Evolutionary conservation across 2,329 filamentous ascomycete genomes (phyloP).

Genomic region (Colletotrichum endophyticum): DNA sequence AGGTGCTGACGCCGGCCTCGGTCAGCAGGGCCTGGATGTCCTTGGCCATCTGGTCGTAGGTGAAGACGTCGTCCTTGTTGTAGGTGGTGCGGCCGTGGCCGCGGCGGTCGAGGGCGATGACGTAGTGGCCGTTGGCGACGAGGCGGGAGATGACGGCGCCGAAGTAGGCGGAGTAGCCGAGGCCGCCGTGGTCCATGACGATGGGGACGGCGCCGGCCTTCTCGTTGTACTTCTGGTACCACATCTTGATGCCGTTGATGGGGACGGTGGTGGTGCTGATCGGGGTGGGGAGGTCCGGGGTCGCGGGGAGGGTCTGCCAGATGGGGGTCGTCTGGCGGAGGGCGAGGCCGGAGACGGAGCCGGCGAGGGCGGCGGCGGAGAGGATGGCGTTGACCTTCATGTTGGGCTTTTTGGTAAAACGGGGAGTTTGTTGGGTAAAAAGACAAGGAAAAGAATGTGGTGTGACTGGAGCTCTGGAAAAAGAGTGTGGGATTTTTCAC

Average conservation of each 20-base stretch:
- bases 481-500: background rate
- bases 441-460: background rate
- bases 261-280: slow-evolving; percentile 29
- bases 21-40: slow-evolving; percentile 38
- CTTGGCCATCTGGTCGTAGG: slow-evolving; percentile 39
- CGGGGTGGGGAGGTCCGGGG: slow-evolving; percentile 39
- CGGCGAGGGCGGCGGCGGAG: background rate
- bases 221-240: slow-evolving; percentile 46
- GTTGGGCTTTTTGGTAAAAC: background rate
- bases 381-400: slow-evolving; percentile 11
- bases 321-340: slow-evolving; percentile 28
- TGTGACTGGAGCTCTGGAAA: background rate
- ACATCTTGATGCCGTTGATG: slow-evolving; percentile 43
- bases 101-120: slow-evolving; percentile 45
- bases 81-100: slow-evolving; percentile 46
- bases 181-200: slow-evolving; percentile 43
- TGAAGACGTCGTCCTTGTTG: slow-evolving; percentile 38
- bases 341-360: slow-evolving; percentile 23
- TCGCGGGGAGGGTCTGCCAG: slow-evolving; percentile 40
- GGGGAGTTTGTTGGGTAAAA: background rate
- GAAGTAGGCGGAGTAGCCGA: slow-evolving; percentile 46
- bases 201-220: slow-evolving; percentile 35
- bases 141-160: slow-evolving; percentile 39
- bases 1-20: slow-evolving; percentile 29
- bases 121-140: slow-evolving; percentile 35